phyloP scores from a whole-genome alignment of 768 basidiomycete species.

The Suillus subluteus region DNA sequence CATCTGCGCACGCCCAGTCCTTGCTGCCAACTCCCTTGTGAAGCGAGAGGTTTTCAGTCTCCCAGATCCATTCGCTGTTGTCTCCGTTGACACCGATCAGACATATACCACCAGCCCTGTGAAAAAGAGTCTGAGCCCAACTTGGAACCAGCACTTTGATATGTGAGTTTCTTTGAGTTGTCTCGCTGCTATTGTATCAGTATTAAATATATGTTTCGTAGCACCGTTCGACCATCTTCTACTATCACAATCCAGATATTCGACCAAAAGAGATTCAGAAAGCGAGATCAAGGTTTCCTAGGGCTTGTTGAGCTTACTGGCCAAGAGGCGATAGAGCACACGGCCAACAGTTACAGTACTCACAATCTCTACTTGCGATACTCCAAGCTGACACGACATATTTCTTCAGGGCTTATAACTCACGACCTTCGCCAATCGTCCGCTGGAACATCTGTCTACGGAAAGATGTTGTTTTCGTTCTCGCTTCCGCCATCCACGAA shows the following conservation, averaged over 20 bases:
- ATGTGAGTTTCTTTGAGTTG: slow-evolving; percentile 55
- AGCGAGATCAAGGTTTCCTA: slow-evolving; percentile 80
- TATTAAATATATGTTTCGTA: slow-evolving; percentile 28
- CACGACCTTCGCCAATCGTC: slow-evolving; percentile 51
- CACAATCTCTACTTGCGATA: slow-evolving; percentile 14
- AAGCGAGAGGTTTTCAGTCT: slow-evolving; percentile 81
- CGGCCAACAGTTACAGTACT: slow-evolving; percentile 50
- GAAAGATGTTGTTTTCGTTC: slow-evolving; percentile 75
- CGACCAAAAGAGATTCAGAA: slow-evolving; percentile 87
- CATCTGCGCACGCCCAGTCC: slow-evolving; percentile 51
- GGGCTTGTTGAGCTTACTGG: slow-evolving; percentile 61
- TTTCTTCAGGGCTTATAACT: slow-evolving; percentile 63
- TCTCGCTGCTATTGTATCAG: slow-evolving; percentile 11
- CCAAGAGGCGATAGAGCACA: slow-evolving; percentile 54
- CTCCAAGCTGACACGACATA: neutral
- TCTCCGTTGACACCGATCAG: slow-evolving; percentile 86
- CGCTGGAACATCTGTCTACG: slow-evolving; percentile 60
- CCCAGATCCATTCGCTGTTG: slow-evolving; percentile 88
- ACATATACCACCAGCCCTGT: slow-evolving; percentile 76
- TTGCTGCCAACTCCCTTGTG: slow-evolving; percentile 72
- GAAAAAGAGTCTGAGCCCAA: slow-evolving; percentile 68
- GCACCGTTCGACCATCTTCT: slow-evolving; percentile 74
- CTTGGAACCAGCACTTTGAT: slow-evolving; percentile 89
- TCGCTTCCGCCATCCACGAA: slow-evolving; percentile 48
- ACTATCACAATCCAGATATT: slow-evolving; percentile 85